These are phyloP conservation scores for Chalciporus sphaerocephalus DNA, from an alignment of 768 basidiomycete genomes.

Conservation along the genomic window DNA sequence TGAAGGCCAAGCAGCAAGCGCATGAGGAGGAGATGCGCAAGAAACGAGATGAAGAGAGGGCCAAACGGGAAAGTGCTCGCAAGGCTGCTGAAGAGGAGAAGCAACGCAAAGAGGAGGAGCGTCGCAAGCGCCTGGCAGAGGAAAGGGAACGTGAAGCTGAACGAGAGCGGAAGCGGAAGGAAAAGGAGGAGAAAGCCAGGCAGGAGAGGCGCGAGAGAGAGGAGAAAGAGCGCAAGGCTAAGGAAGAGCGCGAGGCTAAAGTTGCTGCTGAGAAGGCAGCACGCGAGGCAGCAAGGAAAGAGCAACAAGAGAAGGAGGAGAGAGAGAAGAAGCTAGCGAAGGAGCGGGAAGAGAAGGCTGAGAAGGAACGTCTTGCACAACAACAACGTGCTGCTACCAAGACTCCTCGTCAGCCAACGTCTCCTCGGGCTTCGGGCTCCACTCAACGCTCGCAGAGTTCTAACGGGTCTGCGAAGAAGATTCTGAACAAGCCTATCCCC, in stretches of 20 bases:
- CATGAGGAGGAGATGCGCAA: constrained; percentile 78
- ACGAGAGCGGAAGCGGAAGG: constrained; percentile 66
- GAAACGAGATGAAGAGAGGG: constrained; percentile 85
- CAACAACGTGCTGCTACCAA: constrained; percentile 50
- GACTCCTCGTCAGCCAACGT: constrained; percentile 46
- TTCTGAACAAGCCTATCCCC: constrained; percentile 44
- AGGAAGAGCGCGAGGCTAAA: constrained; percentile 62
- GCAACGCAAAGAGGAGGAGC: constrained; percentile 78
- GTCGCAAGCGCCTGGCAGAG: constrained; percentile 67
- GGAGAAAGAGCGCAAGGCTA: constrained; percentile 59
- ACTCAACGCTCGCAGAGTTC: constrained; percentile 44
- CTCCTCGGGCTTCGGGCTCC: constrained; percentile 49
- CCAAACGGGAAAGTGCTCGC: constrained; percentile 67
- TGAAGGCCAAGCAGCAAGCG: constrained; percentile 69
- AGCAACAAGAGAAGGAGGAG: constrained; percentile 58
- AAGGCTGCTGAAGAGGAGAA: constrained; percentile 82
- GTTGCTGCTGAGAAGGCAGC: constrained; percentile 46
- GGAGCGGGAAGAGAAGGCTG: constrained; percentile 58
- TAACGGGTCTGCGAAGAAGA: constrained; percentile 58
- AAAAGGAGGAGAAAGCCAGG: constrained; percentile 62
- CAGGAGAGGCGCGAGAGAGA: constrained; percentile 52
- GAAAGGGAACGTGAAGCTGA: constrained; percentile 79
- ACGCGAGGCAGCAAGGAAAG: constrained; percentile 35
- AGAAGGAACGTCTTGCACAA: constrained; percentile 43
- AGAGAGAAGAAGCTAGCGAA: constrained; percentile 62